Evolutionary conservation across 306 rosid species (phyloP).

Genomic region (Lithocarpus polystachyus): DNA sequence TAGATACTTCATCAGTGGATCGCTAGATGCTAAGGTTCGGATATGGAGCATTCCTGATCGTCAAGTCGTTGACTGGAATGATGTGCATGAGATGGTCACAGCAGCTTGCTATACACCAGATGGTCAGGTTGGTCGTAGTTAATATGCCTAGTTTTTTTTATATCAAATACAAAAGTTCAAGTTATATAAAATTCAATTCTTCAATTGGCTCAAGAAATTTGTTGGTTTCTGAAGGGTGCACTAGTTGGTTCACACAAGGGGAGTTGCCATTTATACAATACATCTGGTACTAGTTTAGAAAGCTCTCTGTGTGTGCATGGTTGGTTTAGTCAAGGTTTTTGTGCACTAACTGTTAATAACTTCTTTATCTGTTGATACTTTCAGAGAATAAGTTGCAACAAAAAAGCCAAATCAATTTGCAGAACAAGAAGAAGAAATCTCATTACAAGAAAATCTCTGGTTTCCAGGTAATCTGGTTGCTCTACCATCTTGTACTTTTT

Average conservation of each 20-base stretch:
- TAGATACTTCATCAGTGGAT: conserved; percentile 97
- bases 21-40: conserved; percentile 96
- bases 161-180: background rate
- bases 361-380: conserved; percentile 2
- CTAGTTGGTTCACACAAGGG: conserved; percentile 95
- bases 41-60: conserved; percentile 95
- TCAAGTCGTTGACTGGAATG: conserved; percentile 96
- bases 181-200: background rate
- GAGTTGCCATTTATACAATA: conserved; percentile 80
- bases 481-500: conserved; percentile 11
- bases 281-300: conserved; percentile 57
- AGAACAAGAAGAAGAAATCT: conserved; percentile 92
- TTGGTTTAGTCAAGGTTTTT: conserved; percentile 14
- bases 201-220: conserved; percentile 27
- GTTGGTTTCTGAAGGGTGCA: conserved; percentile 70
- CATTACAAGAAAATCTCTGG: conserved; percentile 95
- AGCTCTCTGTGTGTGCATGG: conserved; percentile 1
- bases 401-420: conserved; percentile 78
- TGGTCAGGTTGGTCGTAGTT: conserved; percentile 82
- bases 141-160: conserved; percentile 13
- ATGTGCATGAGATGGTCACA: conserved; percentile 97
- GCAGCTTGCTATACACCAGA: conserved; percentile 99
- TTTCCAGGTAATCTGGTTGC: conserved; percentile 72
- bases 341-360: conserved; percentile 18
- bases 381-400: conserved; percentile 90